Conservation (phyloP, 768 basidiomycete genomes). For the Rhodotorula graminis region DNA sequence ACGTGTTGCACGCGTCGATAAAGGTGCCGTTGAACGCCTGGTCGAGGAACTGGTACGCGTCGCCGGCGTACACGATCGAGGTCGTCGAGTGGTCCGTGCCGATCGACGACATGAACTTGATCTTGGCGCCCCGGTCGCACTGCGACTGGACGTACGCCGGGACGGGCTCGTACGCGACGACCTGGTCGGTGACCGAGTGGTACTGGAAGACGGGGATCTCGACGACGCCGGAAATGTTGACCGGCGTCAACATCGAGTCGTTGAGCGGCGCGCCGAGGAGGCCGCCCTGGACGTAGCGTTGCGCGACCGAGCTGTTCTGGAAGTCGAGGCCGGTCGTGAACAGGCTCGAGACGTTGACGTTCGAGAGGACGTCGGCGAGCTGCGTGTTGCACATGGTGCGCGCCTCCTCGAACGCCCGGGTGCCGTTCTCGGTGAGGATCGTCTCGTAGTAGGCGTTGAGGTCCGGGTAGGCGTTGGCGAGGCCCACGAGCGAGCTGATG, state of each 20-base stretch:
- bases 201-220: conserved; percentile 1
- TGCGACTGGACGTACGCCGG: neutral
- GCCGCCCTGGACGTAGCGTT: neutral
- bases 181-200: neutral
- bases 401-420: neutral
- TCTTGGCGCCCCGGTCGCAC: conserved; percentile 9
- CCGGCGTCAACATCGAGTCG: neutral
- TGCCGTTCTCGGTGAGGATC: neutral
- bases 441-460: neutral
- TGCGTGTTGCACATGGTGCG: neutral
- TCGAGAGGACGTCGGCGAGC: neutral
- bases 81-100: neutral
- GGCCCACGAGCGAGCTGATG: neutral
- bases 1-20: neutral
- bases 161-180: neutral
- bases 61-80: neutral
- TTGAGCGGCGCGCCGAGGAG: neutral
- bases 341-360: neutral
- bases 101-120: neutral
- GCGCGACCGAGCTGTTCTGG: neutral
- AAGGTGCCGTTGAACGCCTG: neutral
- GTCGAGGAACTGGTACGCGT: conserved; percentile 1
- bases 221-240: neutral
- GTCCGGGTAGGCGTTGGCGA: conserved; percentile 9
- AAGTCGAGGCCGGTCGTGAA: neutral